phyloP scores from a whole-genome alignment of 345 rosid genomes.

The Syzygium grande region DNA sequence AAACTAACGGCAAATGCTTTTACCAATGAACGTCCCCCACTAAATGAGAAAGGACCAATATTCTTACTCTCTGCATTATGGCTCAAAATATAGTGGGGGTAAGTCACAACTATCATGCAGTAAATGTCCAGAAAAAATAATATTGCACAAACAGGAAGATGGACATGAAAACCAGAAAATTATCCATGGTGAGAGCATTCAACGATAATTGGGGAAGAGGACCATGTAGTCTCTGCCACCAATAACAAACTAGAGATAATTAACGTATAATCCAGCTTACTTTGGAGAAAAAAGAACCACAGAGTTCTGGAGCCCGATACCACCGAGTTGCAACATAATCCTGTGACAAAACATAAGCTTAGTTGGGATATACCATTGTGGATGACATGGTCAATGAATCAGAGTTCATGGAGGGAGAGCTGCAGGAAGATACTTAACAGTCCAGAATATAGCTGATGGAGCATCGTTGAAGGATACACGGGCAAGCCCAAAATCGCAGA shows the following conservation, averaged over 20 bases:
- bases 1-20: not conserved
- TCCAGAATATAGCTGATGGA: slow-evolving; percentile 96
- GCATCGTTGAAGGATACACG: slow-evolving; percentile 94
- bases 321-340: slow-evolving; percentile 99
- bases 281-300: slow-evolving; percentile 97
- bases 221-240: not conserved
- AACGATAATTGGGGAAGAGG: not conserved
- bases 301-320: slow-evolving; percentile 99
- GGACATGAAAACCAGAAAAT: not conserved
- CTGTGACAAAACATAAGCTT: slow-evolving; percentile 18
- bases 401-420: not conserved
- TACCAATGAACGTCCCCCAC: not conserved
- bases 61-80: not conserved
- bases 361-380: not conserved
- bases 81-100: not conserved
- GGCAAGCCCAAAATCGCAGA: slow-evolving; percentile 98
- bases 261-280: slow-evolving; percentile 31
- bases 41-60: not conserved
- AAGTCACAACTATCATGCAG: not conserved
- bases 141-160: not conserved
- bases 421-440: slow-evolving; percentile 45
- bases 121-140: not conserved
- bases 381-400: not conserved
- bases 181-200: not conserved
- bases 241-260: not conserved